Evolutionary conservation across 768 basidiomycete species (phyloP), one percentile per base, ranked within the genome.

Genomic region (Kwoniella mangroviensis): DNA sequence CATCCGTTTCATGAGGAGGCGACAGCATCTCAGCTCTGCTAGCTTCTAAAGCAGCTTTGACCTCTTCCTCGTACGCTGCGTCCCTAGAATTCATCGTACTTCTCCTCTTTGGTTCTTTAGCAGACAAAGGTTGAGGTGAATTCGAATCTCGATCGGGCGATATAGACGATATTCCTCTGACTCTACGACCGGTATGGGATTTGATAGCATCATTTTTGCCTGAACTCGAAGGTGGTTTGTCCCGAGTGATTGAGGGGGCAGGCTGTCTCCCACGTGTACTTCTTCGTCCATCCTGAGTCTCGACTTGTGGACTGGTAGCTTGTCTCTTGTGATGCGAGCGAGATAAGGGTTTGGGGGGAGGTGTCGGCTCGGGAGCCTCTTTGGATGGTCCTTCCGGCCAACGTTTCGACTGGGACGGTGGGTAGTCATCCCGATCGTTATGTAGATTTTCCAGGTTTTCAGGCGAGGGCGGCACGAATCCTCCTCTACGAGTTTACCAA

Each of bases 51-150:
- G 77, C 77, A 26, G 80, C 82, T 58, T 82, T 81, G 55, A 85
- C 83, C 49, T 90, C 93, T 79, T 94, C 92, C 80, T 96, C 95
- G 80, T 94, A 95, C 13, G 82, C 84, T 17, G 95, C 93, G 82
- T 97, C 96, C 67, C 96, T 86, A 78, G 93, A 95, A 82, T 98
- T 98, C 94, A 99, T 96, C 61, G 97, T 99, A 76, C 93, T 94
- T 70, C 97, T 87, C 63, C 93, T 89, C 84, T 94, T 96, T 51
- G 91, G 87, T 21, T 75, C 64, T 17, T 59, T 67, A 49, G 63
- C 65, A 19, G 69, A 72, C 17, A 42, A 63, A 40, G 76, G 69
- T 63, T 60, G 73, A 56, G 59, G 71, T 13, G 69, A 73, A 2
- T 43, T 63, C 19, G 72, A 73, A 19, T 65, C 63, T 43, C 66